Evolutionary conservation across 1,284 basidiomycete genomes (phyloP).

Genomic region (Pisolithus thermaeus): DNA sequence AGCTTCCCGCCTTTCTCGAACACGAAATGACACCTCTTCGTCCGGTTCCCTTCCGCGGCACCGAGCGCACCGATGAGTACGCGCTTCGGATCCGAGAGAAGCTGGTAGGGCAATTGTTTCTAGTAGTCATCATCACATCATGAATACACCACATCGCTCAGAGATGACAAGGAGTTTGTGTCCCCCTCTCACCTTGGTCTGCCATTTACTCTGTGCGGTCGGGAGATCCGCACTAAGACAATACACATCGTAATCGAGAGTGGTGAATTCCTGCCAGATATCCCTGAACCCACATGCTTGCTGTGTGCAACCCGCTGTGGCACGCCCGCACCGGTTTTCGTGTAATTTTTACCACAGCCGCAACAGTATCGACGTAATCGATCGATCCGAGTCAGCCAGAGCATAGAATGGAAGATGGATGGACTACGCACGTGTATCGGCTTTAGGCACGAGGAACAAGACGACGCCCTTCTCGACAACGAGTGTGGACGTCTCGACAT

Average conservation of each 20-base stretch:
- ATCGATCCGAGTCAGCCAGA: not conserved
- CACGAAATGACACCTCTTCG: constrained; percentile 86
- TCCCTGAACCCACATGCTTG: constrained; percentile 91
- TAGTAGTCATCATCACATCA: constrained; percentile 24
- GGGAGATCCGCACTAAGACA: constrained; percentile 85
- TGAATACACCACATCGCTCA: too few relatives aligned
- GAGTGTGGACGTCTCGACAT: constrained; percentile 58
- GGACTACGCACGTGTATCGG: constrained; percentile 67
- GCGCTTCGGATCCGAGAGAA: constrained; percentile 85
- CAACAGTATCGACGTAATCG: too few relatives aligned
- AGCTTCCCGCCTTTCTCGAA: constrained; percentile 87
- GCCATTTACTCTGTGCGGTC: constrained; percentile 75
- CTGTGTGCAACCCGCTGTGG: constrained; percentile 75
- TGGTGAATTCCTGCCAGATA: constrained; percentile 67
- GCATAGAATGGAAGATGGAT: constrained; percentile 3
- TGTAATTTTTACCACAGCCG: not conserved
- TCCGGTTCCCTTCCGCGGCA: constrained; percentile 75
- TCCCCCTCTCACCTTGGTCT: constrained; percentile 58
- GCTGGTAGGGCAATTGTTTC: constrained; percentile 79
- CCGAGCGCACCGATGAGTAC: constrained; percentile 77
- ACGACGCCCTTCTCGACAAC: constrained; percentile 70
- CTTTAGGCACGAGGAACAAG: constrained; percentile 79
- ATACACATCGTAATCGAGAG: constrained; percentile 71
- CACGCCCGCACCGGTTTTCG: not conserved
- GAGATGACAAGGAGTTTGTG: too few relatives aligned